Conservation (phyloP, 768 basidiomycete genomes). For the Tulasnella sp. region DNA sequence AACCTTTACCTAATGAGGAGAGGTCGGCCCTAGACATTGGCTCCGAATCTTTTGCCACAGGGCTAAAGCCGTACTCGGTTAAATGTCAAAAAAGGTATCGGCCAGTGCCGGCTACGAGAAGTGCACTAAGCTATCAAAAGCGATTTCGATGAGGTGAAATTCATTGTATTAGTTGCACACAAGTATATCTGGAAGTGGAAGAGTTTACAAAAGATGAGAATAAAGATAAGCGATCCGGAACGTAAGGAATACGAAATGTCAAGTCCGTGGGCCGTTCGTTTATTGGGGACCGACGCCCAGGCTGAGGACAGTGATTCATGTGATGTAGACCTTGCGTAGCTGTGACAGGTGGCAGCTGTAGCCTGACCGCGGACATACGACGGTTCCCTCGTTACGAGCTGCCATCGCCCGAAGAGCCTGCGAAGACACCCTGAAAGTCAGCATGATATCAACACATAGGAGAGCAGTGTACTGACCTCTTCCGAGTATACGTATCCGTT, state of each 20-base stretch:
- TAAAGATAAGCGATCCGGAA: no score
- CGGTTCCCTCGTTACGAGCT: slow-evolving; percentile 57
- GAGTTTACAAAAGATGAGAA: not conserved
- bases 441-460: not conserved
- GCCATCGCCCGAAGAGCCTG: slow-evolving; percentile 87
- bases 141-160: no score
- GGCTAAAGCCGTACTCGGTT: no score
- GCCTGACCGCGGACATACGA: slow-evolving; percentile 75
- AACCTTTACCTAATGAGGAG: no score
- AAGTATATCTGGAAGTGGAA: not conserved
- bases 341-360: slow-evolving; percentile 49
- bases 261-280: no score
- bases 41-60: no score
- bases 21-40: no score
- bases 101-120: no score
- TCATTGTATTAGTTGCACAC: not conserved
- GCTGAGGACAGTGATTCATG: slow-evolving; percentile 32
- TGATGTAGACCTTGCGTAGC: slow-evolving; percentile 84
- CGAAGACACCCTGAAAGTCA: not conserved
- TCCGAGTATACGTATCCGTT: slow-evolving; percentile 88
- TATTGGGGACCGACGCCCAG: no score
- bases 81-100: no score
- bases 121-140: no score
- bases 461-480: slow-evolving; percentile 45
- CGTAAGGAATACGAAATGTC: no score